These are phyloP conservation scores for Neurospora sp. DNA, from an alignment of 2,329 filamentous ascomycete genomes.

Conservation along the genomic window DNA sequence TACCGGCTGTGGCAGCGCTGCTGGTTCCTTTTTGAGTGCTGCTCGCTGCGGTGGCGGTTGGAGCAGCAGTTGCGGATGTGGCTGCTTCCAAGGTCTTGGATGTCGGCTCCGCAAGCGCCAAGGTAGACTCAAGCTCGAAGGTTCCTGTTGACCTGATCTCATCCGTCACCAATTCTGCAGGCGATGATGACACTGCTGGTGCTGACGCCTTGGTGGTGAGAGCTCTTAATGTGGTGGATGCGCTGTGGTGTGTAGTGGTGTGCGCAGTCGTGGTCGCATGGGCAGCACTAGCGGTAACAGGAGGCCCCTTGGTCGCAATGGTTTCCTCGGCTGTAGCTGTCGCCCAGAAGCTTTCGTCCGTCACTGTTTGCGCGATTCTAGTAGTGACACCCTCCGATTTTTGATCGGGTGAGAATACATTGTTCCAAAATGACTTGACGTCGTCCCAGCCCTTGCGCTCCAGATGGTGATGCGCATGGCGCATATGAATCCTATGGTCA, in stretches of 20 bases:
- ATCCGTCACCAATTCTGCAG: neutral
- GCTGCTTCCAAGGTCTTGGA: constrained; percentile 2
- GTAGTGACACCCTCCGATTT: neutral
- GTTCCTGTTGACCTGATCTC: neutral
- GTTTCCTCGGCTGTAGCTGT: neutral
- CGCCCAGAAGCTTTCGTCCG: neutral
- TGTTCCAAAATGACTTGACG: neutral
- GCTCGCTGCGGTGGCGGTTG: constrained; percentile 12
- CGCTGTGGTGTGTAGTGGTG: neutral
- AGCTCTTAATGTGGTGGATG: neutral
- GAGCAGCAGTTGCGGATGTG: constrained; percentile 12
- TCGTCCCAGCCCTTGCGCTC: neutral
- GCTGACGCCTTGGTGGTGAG: neutral
- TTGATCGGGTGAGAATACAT: neutral
- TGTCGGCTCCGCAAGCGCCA: constrained; percentile 17
- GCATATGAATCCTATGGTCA: neutral
- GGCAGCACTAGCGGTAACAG: neutral
- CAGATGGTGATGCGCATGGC: neutral
- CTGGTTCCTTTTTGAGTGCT: constrained; percentile 23
- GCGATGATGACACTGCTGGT: neutral
- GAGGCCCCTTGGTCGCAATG: neutral
- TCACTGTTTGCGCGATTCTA: neutral
- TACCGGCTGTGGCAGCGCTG: constrained; percentile 58
- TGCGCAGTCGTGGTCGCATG: neutral
- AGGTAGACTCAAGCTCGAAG: constrained; percentile 9